Conservation (phyloP, 495 filamentous ascomycete genomes). For the Ascodesmis nigricans region DNA sequence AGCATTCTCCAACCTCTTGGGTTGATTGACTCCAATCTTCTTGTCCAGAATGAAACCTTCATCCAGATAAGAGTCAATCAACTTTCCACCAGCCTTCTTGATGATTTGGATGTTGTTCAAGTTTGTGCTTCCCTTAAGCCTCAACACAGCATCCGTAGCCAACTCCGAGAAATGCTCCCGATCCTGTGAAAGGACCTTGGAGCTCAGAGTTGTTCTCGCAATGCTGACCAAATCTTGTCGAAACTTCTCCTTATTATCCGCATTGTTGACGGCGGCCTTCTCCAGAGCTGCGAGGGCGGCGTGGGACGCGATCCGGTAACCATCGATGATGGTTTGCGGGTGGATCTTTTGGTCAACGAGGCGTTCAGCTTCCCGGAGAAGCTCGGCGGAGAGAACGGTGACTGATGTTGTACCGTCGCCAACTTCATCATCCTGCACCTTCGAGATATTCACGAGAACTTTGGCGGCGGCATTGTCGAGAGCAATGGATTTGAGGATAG, state of each 20-base stretch:
- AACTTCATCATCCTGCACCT: constrained; percentile 97
- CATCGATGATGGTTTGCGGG: constrained; percentile 97
- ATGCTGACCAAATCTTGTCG: constrained; percentile 75
- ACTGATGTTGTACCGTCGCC: constrained; percentile 89
- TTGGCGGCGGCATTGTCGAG: constrained; percentile 96
- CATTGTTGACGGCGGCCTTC: constrained; percentile 70
- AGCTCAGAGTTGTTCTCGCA: constrained; percentile 89
- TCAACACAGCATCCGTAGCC: constrained; percentile 77
- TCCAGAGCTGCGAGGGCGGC: constrained; percentile 70
- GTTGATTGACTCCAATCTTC: constrained; percentile 95
- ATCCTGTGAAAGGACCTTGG: constrained; percentile 89
- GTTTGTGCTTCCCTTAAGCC: constrained; percentile 78
- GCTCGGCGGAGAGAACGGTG: constrained; percentile 79
- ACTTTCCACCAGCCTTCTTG: constrained; percentile 95
- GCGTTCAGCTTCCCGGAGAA: constrained; percentile 89
- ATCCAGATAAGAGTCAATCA: constrained; percentile 90
- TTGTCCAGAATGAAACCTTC: constrained; percentile 98
- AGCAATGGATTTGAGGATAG: constrained; percentile 95
- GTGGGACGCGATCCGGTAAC: constrained; percentile 85
- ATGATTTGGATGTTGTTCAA: constrained; percentile 97
- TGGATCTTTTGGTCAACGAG: constrained; percentile 94
- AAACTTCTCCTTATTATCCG: constrained; percentile 58
- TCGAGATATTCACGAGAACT: constrained; percentile 94
- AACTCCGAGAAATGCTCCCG: constrained; percentile 75
- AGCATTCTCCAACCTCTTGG: constrained; percentile 87